A percentile compares a stretch with the other conserved stretches of the same genome.
Conservation (phyloP, 169 alveolate genomes). For the Eimeria acervulina region DNA sequence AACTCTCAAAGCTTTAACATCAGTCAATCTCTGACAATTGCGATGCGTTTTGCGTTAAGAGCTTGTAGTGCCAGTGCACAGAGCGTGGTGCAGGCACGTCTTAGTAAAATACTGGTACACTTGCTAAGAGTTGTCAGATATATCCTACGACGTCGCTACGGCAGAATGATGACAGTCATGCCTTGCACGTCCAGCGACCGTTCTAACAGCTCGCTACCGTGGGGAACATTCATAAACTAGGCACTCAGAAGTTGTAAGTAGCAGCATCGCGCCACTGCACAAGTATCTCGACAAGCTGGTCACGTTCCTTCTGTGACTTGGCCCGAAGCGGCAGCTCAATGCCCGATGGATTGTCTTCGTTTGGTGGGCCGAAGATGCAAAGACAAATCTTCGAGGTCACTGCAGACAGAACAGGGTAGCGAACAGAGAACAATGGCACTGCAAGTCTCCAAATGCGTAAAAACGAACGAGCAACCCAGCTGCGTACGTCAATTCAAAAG, state of each 20-base stretch:
- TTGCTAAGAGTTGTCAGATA: background rate
- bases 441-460: background rate
- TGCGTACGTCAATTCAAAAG: background rate
- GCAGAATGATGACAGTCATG: background rate
- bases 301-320: slow-evolving; percentile 94
- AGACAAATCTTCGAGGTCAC: slow-evolving; percentile 91
- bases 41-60: background rate
- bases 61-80: background rate
- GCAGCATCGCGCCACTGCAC: slow-evolving; percentile 97
- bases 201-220: background rate
- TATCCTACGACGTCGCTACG: background rate
- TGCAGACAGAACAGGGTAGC: slow-evolving; percentile 5
- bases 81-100: background rate
- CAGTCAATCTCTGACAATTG: slow-evolving; percentile 3
- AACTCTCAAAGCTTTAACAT: background rate
- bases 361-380: slow-evolving; percentile 93
- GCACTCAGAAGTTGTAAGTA: slow-evolving; percentile 90
- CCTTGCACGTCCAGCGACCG: slow-evolving; percentile 31
- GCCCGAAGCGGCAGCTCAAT: slow-evolving; percentile 92
- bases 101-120: background rate
- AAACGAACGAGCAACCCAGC: background rate
- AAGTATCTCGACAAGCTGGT: slow-evolving; percentile 91
- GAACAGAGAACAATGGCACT: background rate
- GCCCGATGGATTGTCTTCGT: slow-evolving; percentile 96
- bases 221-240: background rate